Conservation (phyloP, 208 protist species). For the Vickermania spadyakhi region DNA sequence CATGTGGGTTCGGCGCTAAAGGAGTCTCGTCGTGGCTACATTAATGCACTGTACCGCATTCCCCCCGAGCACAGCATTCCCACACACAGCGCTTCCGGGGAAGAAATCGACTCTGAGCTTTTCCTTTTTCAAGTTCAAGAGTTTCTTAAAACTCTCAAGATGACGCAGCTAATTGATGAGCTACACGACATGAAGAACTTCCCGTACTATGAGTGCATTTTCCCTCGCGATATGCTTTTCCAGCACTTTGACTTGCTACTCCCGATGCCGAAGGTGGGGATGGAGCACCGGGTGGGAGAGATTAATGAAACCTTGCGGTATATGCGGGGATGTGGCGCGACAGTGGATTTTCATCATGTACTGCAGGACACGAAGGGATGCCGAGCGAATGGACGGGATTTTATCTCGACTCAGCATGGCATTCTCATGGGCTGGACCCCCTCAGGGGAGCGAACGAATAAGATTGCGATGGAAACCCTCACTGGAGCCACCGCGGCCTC, state of each 20-base stretch:
- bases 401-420: slow-evolving; percentile 63
- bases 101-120: slow-evolving; percentile 61
- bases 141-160: slow-evolving; percentile 49
- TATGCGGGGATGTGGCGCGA: slow-evolving; percentile 67
- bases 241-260: slow-evolving; percentile 75
- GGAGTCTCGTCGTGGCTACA: slow-evolving; percentile 29
- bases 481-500: slow-evolving; percentile 19
- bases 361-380: slow-evolving; percentile 69
- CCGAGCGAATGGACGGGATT: slow-evolving; percentile 53
- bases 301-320: slow-evolving; percentile 84
- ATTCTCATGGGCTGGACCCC: slow-evolving; percentile 59
- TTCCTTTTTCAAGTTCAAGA: slow-evolving; percentile 57
- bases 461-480: slow-evolving; percentile 44
- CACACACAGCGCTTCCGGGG: slow-evolving; percentile 50
- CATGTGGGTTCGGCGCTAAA: no score
- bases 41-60: slow-evolving; percentile 66
- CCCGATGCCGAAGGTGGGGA: slow-evolving; percentile 79
- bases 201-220: slow-evolving; percentile 80
- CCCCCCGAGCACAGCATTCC: slow-evolving; percentile 60
- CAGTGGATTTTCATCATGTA: slow-evolving; percentile 60
- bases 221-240: slow-evolving; percentile 66
- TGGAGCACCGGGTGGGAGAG: slow-evolving; percentile 67
- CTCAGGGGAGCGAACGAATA: slow-evolving; percentile 63
- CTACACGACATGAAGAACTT: slow-evolving; percentile 75
- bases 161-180: slow-evolving; percentile 61